Conservation (phyloP, 2,329 filamentous ascomycete species). For the Neophaeococcomyces aloes region DNA sequence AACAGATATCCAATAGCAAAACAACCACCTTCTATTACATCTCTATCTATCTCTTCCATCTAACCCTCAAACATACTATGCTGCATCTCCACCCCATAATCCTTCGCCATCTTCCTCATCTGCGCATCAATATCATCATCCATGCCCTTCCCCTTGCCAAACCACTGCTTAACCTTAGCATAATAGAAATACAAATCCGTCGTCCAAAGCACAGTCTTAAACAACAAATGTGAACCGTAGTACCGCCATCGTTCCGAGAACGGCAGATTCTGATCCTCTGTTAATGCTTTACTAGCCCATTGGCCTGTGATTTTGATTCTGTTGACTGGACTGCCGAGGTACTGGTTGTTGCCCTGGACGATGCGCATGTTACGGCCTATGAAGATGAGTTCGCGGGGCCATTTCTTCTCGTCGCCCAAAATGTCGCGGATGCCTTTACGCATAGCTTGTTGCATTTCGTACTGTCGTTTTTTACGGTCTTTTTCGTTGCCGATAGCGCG, state of each 20-base stretch:
- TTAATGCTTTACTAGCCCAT: constrained; percentile 79
- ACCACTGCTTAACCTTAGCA: constrained; percentile 62
- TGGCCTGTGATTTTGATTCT: constrained; percentile 85
- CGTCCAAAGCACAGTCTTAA: constrained; percentile 62
- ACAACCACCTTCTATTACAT: no score
- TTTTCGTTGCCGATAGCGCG: constrained; percentile 42
- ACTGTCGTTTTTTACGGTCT: constrained; percentile 51
- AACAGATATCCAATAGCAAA: no score
- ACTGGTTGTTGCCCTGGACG: constrained; percentile 87
- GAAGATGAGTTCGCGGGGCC: constrained; percentile 84
- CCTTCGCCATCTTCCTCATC: constrained; percentile 79
- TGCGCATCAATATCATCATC: constrained; percentile 85
- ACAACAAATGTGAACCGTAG: constrained; percentile 68
- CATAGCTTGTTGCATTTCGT: constrained; percentile 68
- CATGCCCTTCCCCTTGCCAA: constrained; percentile 73
- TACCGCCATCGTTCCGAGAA: constrained; percentile 54
- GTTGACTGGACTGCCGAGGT: constrained; percentile 78
- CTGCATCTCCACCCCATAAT: constrained; percentile 83
- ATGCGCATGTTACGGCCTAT: constrained; percentile 87
- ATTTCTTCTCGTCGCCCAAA: constrained; percentile 73
- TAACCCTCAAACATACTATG: constrained; percentile 81
- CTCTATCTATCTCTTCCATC: no score
- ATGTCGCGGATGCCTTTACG: constrained; percentile 66
- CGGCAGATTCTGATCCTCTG: constrained; percentile 58
- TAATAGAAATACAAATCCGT: constrained; percentile 78